Conservation (phyloP, 768 basidiomycete genomes). For the Clitopilus hobsonii region DNA sequence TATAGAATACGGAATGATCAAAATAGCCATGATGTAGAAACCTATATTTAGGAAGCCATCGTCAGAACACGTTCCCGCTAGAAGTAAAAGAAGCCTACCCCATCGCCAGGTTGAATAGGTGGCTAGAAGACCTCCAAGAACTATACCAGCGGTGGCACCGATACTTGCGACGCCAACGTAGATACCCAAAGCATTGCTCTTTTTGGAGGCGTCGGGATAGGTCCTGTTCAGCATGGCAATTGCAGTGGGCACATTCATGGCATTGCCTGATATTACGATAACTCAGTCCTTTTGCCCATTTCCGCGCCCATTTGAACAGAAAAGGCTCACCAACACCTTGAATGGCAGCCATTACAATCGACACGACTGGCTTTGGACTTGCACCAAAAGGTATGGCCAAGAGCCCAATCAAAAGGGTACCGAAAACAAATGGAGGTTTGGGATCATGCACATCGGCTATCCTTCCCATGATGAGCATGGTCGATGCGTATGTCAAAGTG, state of each 20-base stretch:
- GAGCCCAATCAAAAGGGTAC: constrained; percentile 6
- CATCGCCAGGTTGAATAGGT: constrained; percentile 34
- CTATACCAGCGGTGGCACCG: constrained; percentile 36
- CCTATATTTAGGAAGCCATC: constrained; percentile 11
- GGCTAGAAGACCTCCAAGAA: constrained; percentile 37
- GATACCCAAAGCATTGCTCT: constrained; percentile 37
- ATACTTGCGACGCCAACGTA: constrained; percentile 41
- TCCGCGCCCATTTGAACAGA: neutral
- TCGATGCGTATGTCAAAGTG: constrained; percentile 10
- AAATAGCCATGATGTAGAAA: constrained; percentile 39
- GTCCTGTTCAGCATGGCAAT: constrained; percentile 33
- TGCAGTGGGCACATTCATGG: constrained; percentile 41
- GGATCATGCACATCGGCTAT: constrained; percentile 9
- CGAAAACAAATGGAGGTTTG: constrained; percentile 7
- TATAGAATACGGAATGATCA: constrained; percentile 17
- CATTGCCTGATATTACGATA: constrained; percentile 23
- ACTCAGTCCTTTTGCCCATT: too few species aligned
- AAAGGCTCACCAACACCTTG: constrained; percentile 5
- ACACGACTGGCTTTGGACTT: constrained; percentile 2
- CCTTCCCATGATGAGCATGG: constrained; percentile 10
- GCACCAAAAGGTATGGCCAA: constrained; percentile 2
- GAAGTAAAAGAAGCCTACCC: constrained; percentile 13
- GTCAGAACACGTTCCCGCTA: neutral
- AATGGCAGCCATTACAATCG: constrained; percentile 1
- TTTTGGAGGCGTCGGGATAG: constrained; percentile 39